A percentile compares a stretch with the other conserved stretches of the same genome.
Conservation (phyloP, 352 stramenopile genomes). For the Labyrinthula sp. region DNA sequence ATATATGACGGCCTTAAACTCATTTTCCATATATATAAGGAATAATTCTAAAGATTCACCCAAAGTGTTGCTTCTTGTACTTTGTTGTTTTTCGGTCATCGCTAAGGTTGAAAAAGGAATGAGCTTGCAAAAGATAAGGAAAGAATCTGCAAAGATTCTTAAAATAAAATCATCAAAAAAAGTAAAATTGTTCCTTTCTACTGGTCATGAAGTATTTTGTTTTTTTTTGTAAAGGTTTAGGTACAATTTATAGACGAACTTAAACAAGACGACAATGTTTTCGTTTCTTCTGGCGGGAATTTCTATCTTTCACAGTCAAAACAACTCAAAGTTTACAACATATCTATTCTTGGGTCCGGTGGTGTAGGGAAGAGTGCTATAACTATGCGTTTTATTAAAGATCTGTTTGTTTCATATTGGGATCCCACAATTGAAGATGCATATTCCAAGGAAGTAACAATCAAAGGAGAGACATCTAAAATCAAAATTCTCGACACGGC, state of each 20-base stretch:
- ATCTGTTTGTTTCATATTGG: constrained; percentile 68
- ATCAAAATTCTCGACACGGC: constrained; percentile 66
- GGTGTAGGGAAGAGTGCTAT: constrained; percentile 67
- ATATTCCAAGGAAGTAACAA: constrained; percentile 57
- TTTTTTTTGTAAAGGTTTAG: no score
- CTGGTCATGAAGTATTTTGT: no score
- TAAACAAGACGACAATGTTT: constrained; percentile 62
- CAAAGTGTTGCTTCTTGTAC: no score
- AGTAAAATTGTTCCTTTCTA: no score
- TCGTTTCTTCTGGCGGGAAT: constrained; percentile 51
- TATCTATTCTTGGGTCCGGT: constrained; percentile 58
- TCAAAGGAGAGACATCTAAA: constrained; percentile 56
- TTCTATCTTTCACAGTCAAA: constrained; percentile 40
- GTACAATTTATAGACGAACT: constrained; percentile 57
- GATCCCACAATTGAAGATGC: constrained; percentile 68
- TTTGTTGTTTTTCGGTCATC: no score
- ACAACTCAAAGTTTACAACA: constrained; percentile 57
- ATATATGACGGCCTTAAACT: no score
- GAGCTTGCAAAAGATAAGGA: no score
- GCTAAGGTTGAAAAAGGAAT: no score
- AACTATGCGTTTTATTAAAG: constrained; percentile 59
- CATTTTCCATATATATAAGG: no score
- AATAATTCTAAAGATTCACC: no score
- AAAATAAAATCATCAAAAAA: no score
- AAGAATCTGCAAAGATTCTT: no score